These are phyloP conservation scores for Rhizopus microsporus DNA, from an alignment of 371 early-diverging fungal genomes.

Conservation along the genomic window DNA sequence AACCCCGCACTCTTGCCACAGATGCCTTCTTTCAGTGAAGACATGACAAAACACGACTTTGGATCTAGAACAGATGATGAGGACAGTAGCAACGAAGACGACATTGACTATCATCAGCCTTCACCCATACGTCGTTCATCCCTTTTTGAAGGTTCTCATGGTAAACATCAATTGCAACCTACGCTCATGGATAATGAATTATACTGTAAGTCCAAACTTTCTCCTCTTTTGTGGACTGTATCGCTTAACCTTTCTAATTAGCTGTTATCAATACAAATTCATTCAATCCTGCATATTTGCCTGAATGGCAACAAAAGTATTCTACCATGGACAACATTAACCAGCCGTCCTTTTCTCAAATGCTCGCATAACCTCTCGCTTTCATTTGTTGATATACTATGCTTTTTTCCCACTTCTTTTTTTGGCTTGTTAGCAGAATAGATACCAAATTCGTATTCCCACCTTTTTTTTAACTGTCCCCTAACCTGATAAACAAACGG, in stretches of 20 bases:
- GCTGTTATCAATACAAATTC: conserved; percentile 5
- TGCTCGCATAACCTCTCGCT: too few species aligned
- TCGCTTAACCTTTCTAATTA: neutral
- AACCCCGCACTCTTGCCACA: neutral
- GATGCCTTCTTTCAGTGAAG: conserved; percentile 11
- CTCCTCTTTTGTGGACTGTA: neutral
- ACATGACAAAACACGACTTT: conserved; percentile 8
- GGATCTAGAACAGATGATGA: conserved; percentile 16
- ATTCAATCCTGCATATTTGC: neutral
- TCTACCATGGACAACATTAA: neutral
- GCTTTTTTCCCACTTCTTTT: too few species aligned
- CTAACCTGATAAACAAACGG: too few species aligned
- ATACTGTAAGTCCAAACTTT: conserved; percentile 6
- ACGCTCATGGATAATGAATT: conserved; percentile 7
- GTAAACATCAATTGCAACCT: neutral
- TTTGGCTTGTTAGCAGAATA: too few species aligned
- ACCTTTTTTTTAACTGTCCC: too few species aligned
- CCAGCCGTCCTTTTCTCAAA: neutral
- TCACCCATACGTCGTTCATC: neutral
- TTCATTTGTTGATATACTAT: neutral
- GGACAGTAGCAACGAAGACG: conserved; percentile 19
- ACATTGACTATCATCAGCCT: conserved; percentile 8
- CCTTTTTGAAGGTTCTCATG: neutral
- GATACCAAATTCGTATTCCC: too few species aligned
- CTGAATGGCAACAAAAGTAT: neutral